These are phyloP conservation scores for Saccharomyces hybrid DNA, from an alignment of 1,139 yeast species.

Conservation along the genomic window DNA sequence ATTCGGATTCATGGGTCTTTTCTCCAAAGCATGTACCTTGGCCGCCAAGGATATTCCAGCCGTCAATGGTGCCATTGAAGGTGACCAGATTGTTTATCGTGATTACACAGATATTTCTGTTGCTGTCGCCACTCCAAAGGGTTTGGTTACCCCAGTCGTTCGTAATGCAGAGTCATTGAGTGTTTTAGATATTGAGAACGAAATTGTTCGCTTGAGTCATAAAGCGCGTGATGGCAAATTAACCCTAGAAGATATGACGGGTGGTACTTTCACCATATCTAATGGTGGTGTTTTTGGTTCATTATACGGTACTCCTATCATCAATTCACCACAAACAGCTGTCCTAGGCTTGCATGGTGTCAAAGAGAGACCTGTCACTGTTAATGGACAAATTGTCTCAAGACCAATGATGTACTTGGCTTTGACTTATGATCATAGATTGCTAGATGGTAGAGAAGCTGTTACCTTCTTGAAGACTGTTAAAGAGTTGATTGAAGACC, in stretches of 20 bases:
- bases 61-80: slow-evolving; percentile 92
- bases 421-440: slow-evolving; percentile 95
- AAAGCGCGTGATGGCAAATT: slow-evolving; percentile 97
- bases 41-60: slow-evolving; percentile 96
- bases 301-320: slow-evolving; percentile 95
- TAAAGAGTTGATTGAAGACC: slow-evolving; percentile 96
- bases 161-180: slow-evolving; percentile 94
- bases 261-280: slow-evolving; percentile 98
- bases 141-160: slow-evolving; percentile 94
- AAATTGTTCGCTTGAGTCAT: slow-evolving; percentile 70
- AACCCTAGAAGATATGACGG: slow-evolving; percentile 97
- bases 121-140: slow-evolving; percentile 99
- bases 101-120: slow-evolving; percentile 93
- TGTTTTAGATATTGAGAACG: slow-evolving; percentile 83
- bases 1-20: slow-evolving; percentile 98
- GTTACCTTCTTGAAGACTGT: slow-evolving; percentile 93
- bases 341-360: slow-evolving; percentile 97
- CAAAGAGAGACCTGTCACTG: slow-evolving; percentile 95
- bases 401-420: slow-evolving; percentile 99
- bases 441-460: slow-evolving; percentile 98
- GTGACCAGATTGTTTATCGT: slow-evolving; percentile 89
- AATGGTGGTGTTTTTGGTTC: slow-evolving; percentile 99
- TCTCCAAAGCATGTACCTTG: slow-evolving; percentile 85
- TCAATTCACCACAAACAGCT: slow-evolving; percentile 97
- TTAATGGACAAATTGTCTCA: slow-evolving; percentile 89